Evolutionary conservation across 768 basidiomycete species (phyloP), one percentile per base, ranked within the genome.

Genomic region (Lactarius hengduanensis): DNA sequence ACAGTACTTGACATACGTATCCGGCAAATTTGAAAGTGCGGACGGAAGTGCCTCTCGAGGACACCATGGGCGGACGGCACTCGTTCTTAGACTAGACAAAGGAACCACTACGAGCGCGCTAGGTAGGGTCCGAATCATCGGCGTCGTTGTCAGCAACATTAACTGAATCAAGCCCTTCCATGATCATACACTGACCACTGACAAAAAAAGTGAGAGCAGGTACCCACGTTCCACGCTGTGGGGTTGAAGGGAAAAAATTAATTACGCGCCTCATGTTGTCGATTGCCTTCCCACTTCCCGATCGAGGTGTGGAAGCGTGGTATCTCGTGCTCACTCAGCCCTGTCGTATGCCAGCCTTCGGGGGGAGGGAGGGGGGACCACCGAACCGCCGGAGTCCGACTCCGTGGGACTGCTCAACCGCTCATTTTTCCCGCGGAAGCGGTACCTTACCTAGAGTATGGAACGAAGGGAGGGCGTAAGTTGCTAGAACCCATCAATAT

Each of bases 401-500:
- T 30, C 62, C 45, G 20, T 58, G 45, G 22, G 16, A 40, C 38
- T 22, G 40, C 54, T 38, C 32, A 11, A 34, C 18, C 34, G 0
- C 32, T 11, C 63, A 18, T 41, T 41, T 53, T 26, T 32, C 30
- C 59, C 40, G 40, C 53, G 22, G 32, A 60, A 32, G 34, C 5
- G 38, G 54, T 26, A 32, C 22, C 60, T 28, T 36, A 53, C 45
- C 36, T 30, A 55, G 7, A 20, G 26, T 40, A 36, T 22, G 36
- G n/a, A 15, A 7, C 18, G 20, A 41, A 15, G 38, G 38, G 43
- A n/a, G n/a, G 41, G 65, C 41, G 41, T 57, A 61, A 66, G 65
- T 66, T 50, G 38, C 65, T 22, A 47, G 32, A 26, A 54, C 18
- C 22, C 50, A 59, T 62, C 57, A 62, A 66, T 66, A 41, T 62